Evolutionary conservation across 257 asterid genomes (phyloP).

Genomic region (Mitragyna speciosa): DNA sequence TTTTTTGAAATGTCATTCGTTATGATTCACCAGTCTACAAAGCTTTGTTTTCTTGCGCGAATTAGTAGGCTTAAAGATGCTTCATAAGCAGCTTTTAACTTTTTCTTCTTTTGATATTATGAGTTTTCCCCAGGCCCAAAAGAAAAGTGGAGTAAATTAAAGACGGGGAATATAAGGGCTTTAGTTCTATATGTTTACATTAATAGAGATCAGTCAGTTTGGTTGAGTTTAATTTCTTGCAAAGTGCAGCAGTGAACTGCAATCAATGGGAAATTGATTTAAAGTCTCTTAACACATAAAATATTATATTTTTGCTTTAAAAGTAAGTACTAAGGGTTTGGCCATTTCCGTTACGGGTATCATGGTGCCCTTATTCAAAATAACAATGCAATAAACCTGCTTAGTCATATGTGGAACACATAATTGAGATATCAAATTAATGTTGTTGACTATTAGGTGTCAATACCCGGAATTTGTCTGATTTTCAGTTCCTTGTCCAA

Average conservation of each 20-base stretch:
- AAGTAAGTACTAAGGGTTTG: background rate
- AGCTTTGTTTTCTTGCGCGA: constrained; percentile 3
- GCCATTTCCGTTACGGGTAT: background rate
- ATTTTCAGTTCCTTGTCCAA: background rate
- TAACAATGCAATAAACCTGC: background rate
- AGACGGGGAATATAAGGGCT: background rate
- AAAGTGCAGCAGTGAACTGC: background rate
- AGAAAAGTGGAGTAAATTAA: background rate
- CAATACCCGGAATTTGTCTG: background rate
- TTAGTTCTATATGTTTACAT: background rate
- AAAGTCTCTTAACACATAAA: background rate
- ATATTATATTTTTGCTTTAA: background rate
- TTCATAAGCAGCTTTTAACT: background rate
- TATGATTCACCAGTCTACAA: constrained; percentile 2
- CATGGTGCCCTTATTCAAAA: background rate
- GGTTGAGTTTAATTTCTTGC: background rate
- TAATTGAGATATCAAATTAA: background rate
- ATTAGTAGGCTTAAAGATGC: constrained; percentile 5
- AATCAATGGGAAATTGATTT: background rate
- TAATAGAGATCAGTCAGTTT: background rate
- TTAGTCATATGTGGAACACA: background rate
- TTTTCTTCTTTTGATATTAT: background rate
- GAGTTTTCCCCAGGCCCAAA: background rate
- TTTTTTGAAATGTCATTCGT: background rate
- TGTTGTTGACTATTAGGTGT: background rate